phyloP scores from a whole-genome alignment of 345 rosid species.

The Populus davidiana region DNA sequence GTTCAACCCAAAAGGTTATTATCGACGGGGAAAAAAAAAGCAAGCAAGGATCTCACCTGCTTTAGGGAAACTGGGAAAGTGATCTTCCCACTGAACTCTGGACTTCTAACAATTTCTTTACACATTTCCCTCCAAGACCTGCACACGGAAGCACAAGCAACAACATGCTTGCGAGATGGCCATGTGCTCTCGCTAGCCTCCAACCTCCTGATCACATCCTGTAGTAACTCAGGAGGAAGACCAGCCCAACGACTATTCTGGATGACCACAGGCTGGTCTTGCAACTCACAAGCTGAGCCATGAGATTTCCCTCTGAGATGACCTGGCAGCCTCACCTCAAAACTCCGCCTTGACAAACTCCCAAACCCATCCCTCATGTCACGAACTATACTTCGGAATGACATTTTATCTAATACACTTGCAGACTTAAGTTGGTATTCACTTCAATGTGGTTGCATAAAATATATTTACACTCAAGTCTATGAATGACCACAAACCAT shows the following conservation, averaged over 20 bases:
- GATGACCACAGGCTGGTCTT: constrained; percentile 50
- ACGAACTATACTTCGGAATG: constrained; percentile 85
- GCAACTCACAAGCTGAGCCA: constrained; percentile 64
- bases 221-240: constrained; percentile 84
- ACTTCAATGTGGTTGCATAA: constrained; percentile 1
- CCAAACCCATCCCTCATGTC: constrained; percentile 92
- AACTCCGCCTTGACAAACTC: constrained; percentile 83
- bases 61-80: constrained; percentile 90
- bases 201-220: constrained; percentile 82
- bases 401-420: constrained; percentile 42
- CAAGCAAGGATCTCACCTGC: constrained; percentile 52
- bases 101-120: constrained; percentile 73
- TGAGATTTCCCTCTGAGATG: constrained; percentile 68
- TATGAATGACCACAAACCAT: not conserved
- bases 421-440: not conserved
- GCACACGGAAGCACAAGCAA: constrained; percentile 94
- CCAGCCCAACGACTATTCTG: constrained; percentile 81
- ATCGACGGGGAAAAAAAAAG: not conserved
- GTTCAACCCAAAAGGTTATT: not conserved
- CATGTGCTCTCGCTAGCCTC: constrained; percentile 82
- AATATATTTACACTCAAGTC: constrained; percentile 1
- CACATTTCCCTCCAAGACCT: constrained; percentile 96
- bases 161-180: constrained; percentile 89
- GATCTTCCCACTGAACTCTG: constrained; percentile 80
- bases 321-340: constrained; percentile 73